Evolutionary conservation across 305 asterid species (phyloP).

Genomic region (Lippia alba): DNA sequence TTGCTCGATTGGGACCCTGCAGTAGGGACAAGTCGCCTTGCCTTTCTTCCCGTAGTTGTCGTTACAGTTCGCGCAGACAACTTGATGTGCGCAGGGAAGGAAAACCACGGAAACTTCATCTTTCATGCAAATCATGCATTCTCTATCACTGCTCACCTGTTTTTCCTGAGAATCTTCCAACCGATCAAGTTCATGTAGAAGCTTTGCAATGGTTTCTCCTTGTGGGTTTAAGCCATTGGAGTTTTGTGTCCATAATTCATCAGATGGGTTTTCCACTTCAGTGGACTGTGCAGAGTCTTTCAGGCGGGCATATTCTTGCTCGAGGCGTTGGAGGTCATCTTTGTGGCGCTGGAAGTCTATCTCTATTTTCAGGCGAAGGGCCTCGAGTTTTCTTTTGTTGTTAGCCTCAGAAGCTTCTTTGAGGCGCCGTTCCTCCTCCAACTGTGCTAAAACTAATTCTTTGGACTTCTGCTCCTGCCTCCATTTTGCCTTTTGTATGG

Average conservation of each 20-base stretch:
- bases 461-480: conserved; percentile 75
- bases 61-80: conserved; percentile 81
- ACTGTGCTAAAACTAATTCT: conserved; percentile 58
- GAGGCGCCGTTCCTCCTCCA: conserved; percentile 76
- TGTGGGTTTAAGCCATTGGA: conserved; percentile 43
- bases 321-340: conserved; percentile 89
- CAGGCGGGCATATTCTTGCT: conserved; percentile 82
- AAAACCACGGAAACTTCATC: conserved; percentile 89
- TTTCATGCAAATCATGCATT: conserved; percentile 77
- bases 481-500: conserved; percentile 70
- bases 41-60: conserved; percentile 76
- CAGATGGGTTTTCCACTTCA: conserved; percentile 56
- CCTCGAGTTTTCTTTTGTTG: conserved; percentile 81
- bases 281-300: conserved; percentile 56
- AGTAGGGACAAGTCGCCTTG: conserved; percentile 67
- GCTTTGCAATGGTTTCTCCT: conserved; percentile 59
- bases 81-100: conserved; percentile 93
- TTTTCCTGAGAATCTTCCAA: conserved; percentile 53
- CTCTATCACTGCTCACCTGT: conserved; percentile 58
- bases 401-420: conserved; percentile 79
- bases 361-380: conserved; percentile 78
- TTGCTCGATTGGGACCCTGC: conserved; percentile 81
- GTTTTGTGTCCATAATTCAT: conserved; percentile 45
- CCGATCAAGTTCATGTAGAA: conserved; percentile 60
- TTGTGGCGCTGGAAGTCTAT: conserved; percentile 93